Evolutionary conservation across 495 filamentous ascomycete species (phyloP).

Genomic region (Hypoxylon trugodes): DNA sequence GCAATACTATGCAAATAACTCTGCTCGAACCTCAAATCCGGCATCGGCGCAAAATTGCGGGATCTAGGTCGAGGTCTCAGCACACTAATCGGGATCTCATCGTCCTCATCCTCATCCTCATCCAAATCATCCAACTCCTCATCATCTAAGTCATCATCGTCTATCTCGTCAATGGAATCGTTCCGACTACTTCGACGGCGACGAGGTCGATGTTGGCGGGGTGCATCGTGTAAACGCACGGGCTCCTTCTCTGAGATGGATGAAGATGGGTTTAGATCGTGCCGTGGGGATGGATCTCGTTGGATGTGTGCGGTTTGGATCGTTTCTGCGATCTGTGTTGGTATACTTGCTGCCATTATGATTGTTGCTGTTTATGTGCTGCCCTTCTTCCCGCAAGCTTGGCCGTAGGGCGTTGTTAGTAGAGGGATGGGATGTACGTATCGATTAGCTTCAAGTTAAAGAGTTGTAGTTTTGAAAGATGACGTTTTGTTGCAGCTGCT

Average conservation of each 20-base stretch:
- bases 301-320: constrained; percentile 83
- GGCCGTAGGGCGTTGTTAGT: too few relatives aligned
- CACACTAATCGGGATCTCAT: constrained; percentile 65
- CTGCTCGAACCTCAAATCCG: constrained; percentile 96
- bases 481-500: constrained; percentile 28
- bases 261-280: constrained; percentile 85
- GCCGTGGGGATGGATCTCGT: constrained; percentile 67
- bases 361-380: too few relatives aligned
- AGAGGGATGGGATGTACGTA: too few relatives aligned
- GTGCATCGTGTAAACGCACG: constrained; percentile 40
- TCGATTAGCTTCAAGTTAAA: too few relatives aligned
- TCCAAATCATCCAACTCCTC: constrained; percentile 34
- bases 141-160: constrained; percentile 25
- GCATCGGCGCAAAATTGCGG: constrained; percentile 78
- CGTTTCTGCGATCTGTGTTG: constrained; percentile 73
- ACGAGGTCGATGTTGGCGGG: neutral
- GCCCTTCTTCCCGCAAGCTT: too few relatives aligned
- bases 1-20: constrained; percentile 90
- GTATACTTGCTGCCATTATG: constrained; percentile 55
- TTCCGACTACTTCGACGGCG: constrained; percentile 39
- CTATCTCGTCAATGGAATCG: constrained; percentile 32
- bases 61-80: constrained; percentile 59
- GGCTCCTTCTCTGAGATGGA: constrained; percentile 66
- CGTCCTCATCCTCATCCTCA: constrained; percentile 51
- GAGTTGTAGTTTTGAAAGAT: too few relatives aligned